Conservation (phyloP, 768 basidiomycete species). For the Pleurotus tuoliensis region DNA sequence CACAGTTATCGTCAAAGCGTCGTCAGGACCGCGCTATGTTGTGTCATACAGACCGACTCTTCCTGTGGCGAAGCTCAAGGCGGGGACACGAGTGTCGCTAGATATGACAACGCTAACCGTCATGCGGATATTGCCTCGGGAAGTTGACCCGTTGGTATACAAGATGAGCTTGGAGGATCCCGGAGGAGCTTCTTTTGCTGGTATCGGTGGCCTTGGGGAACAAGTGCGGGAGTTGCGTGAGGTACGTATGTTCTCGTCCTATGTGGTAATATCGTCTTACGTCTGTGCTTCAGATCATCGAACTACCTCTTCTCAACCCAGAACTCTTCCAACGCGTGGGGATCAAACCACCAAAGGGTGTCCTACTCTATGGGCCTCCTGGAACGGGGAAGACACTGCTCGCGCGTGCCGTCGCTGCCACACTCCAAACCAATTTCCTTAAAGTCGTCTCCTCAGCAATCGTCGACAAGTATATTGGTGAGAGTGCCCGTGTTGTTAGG, state of each 20-base stretch:
- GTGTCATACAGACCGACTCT: conserved; percentile 94
- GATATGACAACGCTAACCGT: conserved; percentile 99
- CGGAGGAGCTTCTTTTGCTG: conserved; percentile 91
- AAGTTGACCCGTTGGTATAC: conserved; percentile 97
- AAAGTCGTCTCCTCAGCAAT: conserved; percentile 99
- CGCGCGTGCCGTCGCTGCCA: conserved; percentile 94
- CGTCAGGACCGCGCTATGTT: conserved; percentile 96
- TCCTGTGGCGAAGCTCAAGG: conserved; percentile 87
- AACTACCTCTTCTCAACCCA: conserved; percentile 89
- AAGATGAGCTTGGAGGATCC: conserved; percentile 99
- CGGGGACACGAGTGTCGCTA: conserved; percentile 91
- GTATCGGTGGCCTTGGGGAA: conserved; percentile 92
- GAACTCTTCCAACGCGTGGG: conserved; percentile 95
- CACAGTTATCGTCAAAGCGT: conserved; percentile 96
- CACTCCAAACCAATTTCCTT: conserved; percentile 92
- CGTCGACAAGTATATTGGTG: conserved; percentile 97
- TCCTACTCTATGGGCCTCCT: conserved; percentile 93
- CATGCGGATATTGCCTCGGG: conserved; percentile 96
- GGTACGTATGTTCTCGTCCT: conserved; percentile 37
- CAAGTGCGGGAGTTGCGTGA: conserved; percentile 97
- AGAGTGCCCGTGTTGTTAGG: conserved; percentile 91
- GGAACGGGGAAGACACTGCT: conserved; percentile 96
- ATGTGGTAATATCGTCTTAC: not conserved
- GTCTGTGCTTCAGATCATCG: conserved; percentile 67
- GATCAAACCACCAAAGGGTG: conserved; percentile 95